A percentile compares a stretch with the other conserved stretches of the same genome.
Evolutionary conservation across 78 protist genomes (phyloP).

Genomic region (Dictyostelium firmibasis): DNA sequence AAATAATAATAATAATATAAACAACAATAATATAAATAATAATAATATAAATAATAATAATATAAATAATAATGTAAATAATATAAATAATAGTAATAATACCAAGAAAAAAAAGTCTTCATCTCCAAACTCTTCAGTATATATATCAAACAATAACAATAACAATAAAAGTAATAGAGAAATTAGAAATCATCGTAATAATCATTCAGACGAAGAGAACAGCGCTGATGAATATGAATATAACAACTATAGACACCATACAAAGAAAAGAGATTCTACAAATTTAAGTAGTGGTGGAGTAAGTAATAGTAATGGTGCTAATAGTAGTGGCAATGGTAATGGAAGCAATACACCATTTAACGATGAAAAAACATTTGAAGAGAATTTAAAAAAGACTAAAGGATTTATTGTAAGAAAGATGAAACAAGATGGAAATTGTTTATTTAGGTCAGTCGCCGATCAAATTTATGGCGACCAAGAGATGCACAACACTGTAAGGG

Average conservation of each 20-base stretch:
- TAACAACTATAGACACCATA: not conserved
- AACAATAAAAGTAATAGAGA: constrained; percentile 23
- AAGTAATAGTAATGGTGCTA: not conserved
- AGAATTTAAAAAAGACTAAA: constrained; percentile 55
- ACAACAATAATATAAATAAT: not conserved
- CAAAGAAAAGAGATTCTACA: not conserved
- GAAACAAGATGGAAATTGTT: constrained; percentile 87
- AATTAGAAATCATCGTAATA: not conserved
- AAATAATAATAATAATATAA: not conserved
- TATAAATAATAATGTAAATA: not conserved
- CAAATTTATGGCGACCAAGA: constrained; percentile 88
- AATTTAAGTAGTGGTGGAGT: not conserved
- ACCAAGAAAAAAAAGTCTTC: not conserved
- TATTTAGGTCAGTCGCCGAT: constrained; percentile 83
- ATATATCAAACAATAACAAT: not conserved
- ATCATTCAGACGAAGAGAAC: constrained; percentile 62
- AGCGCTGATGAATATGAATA: constrained; percentile 76
- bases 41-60: not conserved
- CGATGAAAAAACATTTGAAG: constrained; percentile 66
- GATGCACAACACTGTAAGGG: constrained; percentile 81
- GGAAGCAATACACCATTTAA: not conserved
- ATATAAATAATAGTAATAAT: constrained; percentile 1
- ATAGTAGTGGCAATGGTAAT: not conserved
- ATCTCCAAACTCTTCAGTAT: constrained; percentile 1
- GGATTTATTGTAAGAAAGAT: constrained; percentile 59